phyloP scores from a whole-genome alignment of 2,329 filamentous ascomycete species.

The Beauveria caledonica region DNA sequence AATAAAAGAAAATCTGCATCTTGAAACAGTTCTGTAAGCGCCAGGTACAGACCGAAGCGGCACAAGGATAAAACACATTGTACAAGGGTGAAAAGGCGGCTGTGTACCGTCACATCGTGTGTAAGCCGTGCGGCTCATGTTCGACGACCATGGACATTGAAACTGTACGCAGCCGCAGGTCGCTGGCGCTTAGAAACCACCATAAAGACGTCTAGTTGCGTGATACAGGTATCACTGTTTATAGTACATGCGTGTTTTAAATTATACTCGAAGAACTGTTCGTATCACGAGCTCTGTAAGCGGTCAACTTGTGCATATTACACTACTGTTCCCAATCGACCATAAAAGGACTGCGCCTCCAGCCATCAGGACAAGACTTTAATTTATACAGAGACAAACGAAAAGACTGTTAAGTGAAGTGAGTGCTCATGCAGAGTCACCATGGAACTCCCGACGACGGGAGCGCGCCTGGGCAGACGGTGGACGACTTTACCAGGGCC shows the following conservation, averaged over 20 bases:
- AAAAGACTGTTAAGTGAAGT: not conserved
- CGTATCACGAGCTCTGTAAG: not conserved
- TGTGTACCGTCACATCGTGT: constrained; percentile 2
- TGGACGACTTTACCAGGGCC: not conserved
- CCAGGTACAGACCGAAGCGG: not conserved
- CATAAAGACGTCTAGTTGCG: not conserved
- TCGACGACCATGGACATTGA: not conserved
- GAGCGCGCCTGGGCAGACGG: not conserved
- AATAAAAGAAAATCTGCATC: not conserved
- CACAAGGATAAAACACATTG: not conserved
- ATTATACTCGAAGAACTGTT: not conserved
- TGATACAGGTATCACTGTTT: not conserved
- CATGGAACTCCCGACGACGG: not conserved
- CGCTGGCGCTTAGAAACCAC: not conserved
- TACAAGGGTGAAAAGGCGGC: not conserved
- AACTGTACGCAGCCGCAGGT: not conserved
- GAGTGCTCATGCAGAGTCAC: not conserved
- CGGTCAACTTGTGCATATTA: not conserved
- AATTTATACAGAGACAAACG: too few species aligned
- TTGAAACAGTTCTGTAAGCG: not conserved
- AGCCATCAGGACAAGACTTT: too few species aligned
- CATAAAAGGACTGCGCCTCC: not conserved
- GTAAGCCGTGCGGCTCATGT: not conserved
- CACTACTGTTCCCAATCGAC: not conserved
- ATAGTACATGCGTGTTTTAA: not conserved